Conservation (phyloP, 768 basidiomycete genomes). For the Tulasnella sp. region DNA sequence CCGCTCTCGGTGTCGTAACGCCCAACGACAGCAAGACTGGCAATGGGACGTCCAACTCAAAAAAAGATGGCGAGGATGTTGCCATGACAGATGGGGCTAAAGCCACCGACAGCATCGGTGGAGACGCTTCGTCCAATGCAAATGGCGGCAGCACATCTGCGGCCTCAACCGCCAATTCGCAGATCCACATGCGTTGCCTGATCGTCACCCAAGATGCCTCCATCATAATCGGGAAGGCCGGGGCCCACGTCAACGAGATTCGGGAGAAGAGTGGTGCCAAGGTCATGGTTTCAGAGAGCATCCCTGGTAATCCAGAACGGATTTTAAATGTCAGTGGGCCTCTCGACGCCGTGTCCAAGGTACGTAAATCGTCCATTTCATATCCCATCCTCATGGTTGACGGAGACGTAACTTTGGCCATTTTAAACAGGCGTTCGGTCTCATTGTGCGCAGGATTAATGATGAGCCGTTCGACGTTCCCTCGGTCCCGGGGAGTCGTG, state of each 20-base stretch:
- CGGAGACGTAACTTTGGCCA: no score
- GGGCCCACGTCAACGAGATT: slow-evolving; percentile 96
- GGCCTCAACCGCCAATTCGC: slow-evolving; percentile 42
- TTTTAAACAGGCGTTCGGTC: slow-evolving; percentile 73
- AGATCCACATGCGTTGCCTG: slow-evolving; percentile 93
- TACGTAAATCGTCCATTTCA: slow-evolving; percentile 27
- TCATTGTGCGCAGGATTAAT: slow-evolving; percentile 97
- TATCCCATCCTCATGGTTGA: background rate
- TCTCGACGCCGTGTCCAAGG: slow-evolving; percentile 98
- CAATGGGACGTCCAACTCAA: no score
- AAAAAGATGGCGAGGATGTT: slow-evolving; percentile 10
- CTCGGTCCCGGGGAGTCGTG: slow-evolving; percentile 93
- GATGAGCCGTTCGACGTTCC: slow-evolving; percentile 98
- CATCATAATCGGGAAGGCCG: slow-evolving; percentile 95
- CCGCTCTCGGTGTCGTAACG: slow-evolving; percentile 7
- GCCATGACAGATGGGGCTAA: slow-evolving; percentile 5
- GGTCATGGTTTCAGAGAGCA: slow-evolving; percentile 96
- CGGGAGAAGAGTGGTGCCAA: slow-evolving; percentile 93
- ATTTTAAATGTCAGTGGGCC: slow-evolving; percentile 94
- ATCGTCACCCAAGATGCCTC: slow-evolving; percentile 99
- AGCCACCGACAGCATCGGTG: background rate
- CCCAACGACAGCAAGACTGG: background rate
- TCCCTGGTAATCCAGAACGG: slow-evolving; percentile 97
- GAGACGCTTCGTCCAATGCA: no score
- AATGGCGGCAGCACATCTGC: slow-evolving; percentile 29